These are phyloP conservation scores for Adansonia digitata DNA, from an alignment of 345 rosid genomes.

Conservation along the genomic window DNA sequence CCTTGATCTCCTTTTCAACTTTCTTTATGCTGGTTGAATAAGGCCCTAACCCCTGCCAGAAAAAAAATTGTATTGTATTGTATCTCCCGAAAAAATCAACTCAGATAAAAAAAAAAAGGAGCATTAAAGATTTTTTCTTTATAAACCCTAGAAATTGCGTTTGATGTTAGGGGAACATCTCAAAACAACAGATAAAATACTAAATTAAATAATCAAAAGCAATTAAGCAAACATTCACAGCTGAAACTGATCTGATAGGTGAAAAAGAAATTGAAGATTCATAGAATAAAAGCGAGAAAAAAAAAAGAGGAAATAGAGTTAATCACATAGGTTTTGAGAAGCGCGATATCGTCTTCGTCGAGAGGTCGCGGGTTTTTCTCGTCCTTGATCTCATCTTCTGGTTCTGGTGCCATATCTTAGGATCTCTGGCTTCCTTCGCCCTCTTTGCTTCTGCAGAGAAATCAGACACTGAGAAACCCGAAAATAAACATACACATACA, in stretches of 20 bases:
- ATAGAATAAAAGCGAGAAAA: neutral
- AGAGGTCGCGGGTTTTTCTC: conserved; percentile 71
- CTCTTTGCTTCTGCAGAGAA: neutral
- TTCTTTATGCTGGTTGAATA: conserved; percentile 83
- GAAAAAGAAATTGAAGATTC: neutral
- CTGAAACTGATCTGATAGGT: neutral
- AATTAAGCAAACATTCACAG: neutral
- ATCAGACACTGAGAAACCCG: neutral
- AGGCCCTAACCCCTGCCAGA: conserved; percentile 82
- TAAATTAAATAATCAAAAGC: neutral
- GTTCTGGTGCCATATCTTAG: conserved; percentile 30
- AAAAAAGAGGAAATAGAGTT: neutral
- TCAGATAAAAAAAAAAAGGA: neutral
- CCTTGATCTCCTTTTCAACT: conserved; percentile 87
- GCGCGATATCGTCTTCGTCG: conserved; percentile 71
- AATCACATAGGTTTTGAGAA: conserved; percentile 63
- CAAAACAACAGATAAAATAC: neutral
- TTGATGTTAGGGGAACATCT: neutral
- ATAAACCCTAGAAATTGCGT: neutral
- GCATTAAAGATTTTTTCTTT: neutral
- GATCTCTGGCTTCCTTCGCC: neutral
- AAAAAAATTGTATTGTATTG: neutral
- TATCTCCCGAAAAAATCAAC: neutral
- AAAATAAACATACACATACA: no score
- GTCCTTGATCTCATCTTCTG: conserved; percentile 53